Percentiles rank a stretch among this genome's conserved stretches.
phyloP scores from a whole-genome alignment of 1,139 yeast genomes.

The Candida glucosophila region DNA sequence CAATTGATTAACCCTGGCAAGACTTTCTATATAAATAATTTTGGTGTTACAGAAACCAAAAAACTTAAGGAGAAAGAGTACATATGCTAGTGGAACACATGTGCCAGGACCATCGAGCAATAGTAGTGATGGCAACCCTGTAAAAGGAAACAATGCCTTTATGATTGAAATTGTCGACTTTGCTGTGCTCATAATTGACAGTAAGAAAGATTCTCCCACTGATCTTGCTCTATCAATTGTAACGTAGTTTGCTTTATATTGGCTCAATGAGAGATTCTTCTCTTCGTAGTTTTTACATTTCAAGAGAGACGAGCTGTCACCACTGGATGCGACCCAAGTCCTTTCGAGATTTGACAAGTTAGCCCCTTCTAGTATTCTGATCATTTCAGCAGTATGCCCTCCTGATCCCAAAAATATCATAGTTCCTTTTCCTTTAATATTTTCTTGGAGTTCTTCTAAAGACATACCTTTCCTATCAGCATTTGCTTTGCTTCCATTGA shows the following conservation, averaged over 20 bases:
- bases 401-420: constrained; percentile 71
- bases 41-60: constrained; percentile 45
- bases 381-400: constrained; percentile 96
- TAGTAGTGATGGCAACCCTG: constrained; percentile 40
- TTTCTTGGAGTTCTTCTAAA: no score
- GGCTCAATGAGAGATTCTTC: constrained; percentile 5
- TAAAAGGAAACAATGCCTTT: constrained; percentile 10
- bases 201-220: constrained; percentile 55
- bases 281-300: constrained; percentile 42
- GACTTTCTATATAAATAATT: constrained; percentile 76
- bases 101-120: constrained; percentile 94
- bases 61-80: constrained; percentile 45
- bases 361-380: constrained; percentile 45
- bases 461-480: no score
- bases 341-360: constrained; percentile 19
- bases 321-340: constrained; percentile 43
- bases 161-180: constrained; percentile 27
- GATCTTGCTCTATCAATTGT: constrained; percentile 65
- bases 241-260: constrained; percentile 17
- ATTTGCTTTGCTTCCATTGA: background rate
- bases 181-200: constrained; percentile 47
- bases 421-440: constrained; percentile 22
- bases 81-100: constrained; percentile 65
- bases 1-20: constrained; percentile 72
- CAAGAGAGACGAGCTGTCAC: constrained; percentile 49